Base-by-base conservation (phyloP, 1,284 basidiomycete species). In the Apiotrichum mycotoxinovorans region DNA sequence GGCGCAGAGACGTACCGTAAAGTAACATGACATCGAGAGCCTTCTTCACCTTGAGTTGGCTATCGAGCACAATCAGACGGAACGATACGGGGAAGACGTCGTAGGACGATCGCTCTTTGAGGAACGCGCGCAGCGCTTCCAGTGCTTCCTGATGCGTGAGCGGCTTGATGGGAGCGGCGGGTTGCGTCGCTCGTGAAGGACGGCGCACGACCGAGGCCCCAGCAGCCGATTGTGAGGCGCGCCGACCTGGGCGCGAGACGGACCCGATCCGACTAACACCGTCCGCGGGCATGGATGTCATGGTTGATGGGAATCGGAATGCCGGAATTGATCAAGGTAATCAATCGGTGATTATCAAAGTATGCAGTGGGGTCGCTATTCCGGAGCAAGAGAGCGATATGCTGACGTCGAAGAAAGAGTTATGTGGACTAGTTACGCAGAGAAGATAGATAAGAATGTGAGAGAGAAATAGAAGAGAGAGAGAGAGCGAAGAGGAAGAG, bases 81-180 rank as follows among this genome's bases (percentile, higher is more conserved):
- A 95, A 98, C 78, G 87, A 90, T 78, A 97, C 90, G 18, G 94
- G 94, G 66, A 97, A 93, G 26, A 93, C 91, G 76, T 98, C 94
- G 79, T 98, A 98, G 62, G 86, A 87, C 38, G 87, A 91, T 62
- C 90, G 84, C 56, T 87, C 85, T 69, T 85, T 88, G 75, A 98
- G 85, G 76, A 93, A 91, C 54, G 80, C 80, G 50, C 94, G 84
- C 65, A 97, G 91, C 44, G 85, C 80, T 56, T 83, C 79, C 58
- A 98, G 79, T 3, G 91, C 91, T 20, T 83, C 80, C 61, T 89
- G 83, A 70, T 93, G 90, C 2, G 71, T 67, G 7, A 76, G 60
- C 10, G 68, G 57, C 35, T 67, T 64, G 15, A 47, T 49, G 17
- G 64, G 66, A 14, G 59, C 59, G 51, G 68, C 64, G 1, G 72